Base-by-base conservation (phyloP, 1,139 yeast genomes). In the Saccharomyces hybrid region DNA sequence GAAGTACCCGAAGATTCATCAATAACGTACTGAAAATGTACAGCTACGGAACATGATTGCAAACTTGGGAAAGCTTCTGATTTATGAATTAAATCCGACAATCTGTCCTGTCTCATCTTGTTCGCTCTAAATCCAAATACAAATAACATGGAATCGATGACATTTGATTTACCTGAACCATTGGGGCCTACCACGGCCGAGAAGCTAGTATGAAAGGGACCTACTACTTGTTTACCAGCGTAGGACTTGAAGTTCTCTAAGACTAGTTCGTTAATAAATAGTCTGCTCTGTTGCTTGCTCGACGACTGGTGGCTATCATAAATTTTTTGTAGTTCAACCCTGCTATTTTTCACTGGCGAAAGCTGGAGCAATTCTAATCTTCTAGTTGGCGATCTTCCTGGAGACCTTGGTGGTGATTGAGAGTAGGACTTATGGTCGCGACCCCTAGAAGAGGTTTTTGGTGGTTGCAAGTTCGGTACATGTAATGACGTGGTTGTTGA, bases 101-200 rank as follows among this genome's bases (percentile, higher is more conserved):
- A 73, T 68, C 91, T 93, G 1, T 95, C 90, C 62, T 95, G 99
- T 66, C 99, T 84, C 97, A 95, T 90, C 69, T 95, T 93, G 67
- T 84, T 82, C 0, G 99, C 99, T 58, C 99, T 77, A 71, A 95
- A 95, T 0, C 99, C 99, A 73, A 95, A 95, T 3, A 95, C 99
- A 71, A 95, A 95, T 56, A 95, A 76, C 80, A 95, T 80, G 2
- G 98, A 88, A 68, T 95, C 99, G 60, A 95, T 95, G 44, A 95
- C 99, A 67, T 95, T 95, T 11, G 98, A 91, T 71, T 93, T 93
- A 7, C 99, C 99, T 46, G 96, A 88, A 31, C 99, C 99, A 69
- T 95, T 95, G 3, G 99, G 99, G 0, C 99, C 99, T n/a, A 95
- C 98, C 8, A 95, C 96, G 0, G 99, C 97, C 7, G 96, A 88